Percentiles rank a stretch among this genome's conserved stretches.
Conservation (phyloP, 192 early-diverging fungal species). For the Anaeromyces robustus region DNA sequence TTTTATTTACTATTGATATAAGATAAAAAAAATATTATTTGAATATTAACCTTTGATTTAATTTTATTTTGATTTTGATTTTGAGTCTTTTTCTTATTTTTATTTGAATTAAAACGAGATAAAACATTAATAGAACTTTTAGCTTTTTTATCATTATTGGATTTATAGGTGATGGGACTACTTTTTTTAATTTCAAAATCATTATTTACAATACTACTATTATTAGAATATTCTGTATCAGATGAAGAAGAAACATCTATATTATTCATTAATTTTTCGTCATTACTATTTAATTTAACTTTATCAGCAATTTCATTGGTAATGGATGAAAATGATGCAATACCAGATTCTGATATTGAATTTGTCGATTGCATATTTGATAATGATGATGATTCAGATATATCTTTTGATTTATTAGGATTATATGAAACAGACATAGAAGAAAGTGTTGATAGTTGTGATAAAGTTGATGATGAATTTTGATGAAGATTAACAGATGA, state of each 20-base stretch:
- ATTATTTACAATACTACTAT: background rate
- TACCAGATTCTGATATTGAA: background rate
- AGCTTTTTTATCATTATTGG: background rate
- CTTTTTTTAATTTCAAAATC: background rate
- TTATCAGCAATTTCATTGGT: background rate
- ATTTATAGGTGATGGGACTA: background rate
- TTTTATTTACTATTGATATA: too few relatives aligned
- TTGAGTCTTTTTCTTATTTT: background rate
- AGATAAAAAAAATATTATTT: too few relatives aligned
- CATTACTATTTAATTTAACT: background rate
- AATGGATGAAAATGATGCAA: background rate
- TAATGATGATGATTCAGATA: background rate
- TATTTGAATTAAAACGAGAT: background rate
- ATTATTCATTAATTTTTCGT: background rate
- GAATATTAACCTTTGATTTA: background rate
- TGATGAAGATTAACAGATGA: background rate
- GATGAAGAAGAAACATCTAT: background rate
- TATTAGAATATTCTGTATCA: background rate
- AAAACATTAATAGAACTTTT: background rate
- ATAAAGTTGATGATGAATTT: background rate
- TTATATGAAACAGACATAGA: background rate
- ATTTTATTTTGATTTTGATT: background rate
- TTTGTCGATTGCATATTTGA: background rate
- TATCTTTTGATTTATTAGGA: background rate
- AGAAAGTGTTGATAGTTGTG: background rate